Conservation (phyloP, 495 filamentous ascomycete genomes). For the Penicillium herquei region DNA sequence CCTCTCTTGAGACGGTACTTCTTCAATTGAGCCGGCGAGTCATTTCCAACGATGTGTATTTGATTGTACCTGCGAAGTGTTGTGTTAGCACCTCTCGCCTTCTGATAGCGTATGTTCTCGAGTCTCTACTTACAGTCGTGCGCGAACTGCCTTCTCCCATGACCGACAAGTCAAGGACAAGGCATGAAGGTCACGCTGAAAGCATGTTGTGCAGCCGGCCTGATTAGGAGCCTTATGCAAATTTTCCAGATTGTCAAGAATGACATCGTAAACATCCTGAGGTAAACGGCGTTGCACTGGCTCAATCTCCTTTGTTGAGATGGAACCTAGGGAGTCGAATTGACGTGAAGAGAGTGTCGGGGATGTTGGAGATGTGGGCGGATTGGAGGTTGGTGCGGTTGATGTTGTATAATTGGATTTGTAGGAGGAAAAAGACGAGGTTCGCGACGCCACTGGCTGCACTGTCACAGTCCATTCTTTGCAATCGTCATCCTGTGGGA, state of each 20-base stretch:
- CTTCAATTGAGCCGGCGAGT: constrained; percentile 61
- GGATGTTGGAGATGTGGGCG: constrained; percentile 37
- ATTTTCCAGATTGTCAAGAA: constrained; percentile 49
- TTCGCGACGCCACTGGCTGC: constrained; percentile 33
- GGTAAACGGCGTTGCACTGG: constrained; percentile 52
- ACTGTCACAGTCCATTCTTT: constrained; percentile 30
- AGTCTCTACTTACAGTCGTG: constrained; percentile 54
- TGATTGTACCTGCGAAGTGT: constrained; percentile 56
- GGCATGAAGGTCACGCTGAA: constrained; percentile 69
- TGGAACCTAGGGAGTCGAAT: constrained; percentile 37
- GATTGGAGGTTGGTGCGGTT: constrained; percentile 40
- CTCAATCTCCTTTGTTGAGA: constrained; percentile 30
- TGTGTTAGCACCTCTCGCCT: constrained; percentile 11
- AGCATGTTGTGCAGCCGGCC: constrained; percentile 68
- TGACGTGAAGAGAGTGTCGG: constrained; percentile 35
- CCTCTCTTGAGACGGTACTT: constrained; percentile 66
- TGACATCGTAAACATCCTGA: constrained; percentile 55
- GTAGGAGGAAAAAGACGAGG: constrained; percentile 43
- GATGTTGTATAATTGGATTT: constrained; percentile 40
- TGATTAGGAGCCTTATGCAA: constrained; percentile 46
- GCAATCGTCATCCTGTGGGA: constrained; percentile 19
- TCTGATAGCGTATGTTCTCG: neutral
- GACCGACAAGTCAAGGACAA: constrained; percentile 65
- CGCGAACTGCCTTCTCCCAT: constrained; percentile 65
- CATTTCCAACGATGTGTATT: constrained; percentile 67